Percentiles rank a stretch among this genome's conserved stretches.
Conservation (phyloP, 2,329 filamentous ascomycete species). For the Cladorrhinum sp. region DNA sequence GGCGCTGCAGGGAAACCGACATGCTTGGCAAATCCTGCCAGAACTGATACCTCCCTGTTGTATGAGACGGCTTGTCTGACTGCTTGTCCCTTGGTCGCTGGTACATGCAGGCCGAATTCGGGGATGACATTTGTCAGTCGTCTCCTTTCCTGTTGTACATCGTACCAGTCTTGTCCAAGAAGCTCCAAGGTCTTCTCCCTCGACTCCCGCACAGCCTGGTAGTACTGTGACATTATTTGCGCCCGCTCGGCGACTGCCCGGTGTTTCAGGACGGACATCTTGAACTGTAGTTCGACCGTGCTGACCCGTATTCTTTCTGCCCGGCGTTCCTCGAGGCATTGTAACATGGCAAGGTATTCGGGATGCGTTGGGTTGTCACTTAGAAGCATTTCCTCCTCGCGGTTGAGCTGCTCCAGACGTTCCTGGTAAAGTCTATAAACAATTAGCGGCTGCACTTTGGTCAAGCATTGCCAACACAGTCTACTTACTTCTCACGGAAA, state of each 20-base stretch:
- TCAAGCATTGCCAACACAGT: background rate
- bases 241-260: constrained; percentile 77
- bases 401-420: constrained; percentile 75
- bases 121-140: constrained; percentile 70
- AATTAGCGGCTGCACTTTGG: constrained; percentile 22
- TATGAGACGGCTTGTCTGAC: constrained; percentile 85
- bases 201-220: constrained; percentile 78
- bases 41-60: constrained; percentile 88
- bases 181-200: constrained; percentile 76
- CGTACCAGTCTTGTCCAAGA: constrained; percentile 86
- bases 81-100: constrained; percentile 71
- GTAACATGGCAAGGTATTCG: constrained; percentile 86
- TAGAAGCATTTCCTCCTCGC: constrained; percentile 61
- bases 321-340: constrained; percentile 77
- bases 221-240: constrained; percentile 86
- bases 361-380: constrained; percentile 72
- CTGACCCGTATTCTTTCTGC: constrained; percentile 78
- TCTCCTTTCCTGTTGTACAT: constrained; percentile 79
- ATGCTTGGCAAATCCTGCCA: constrained; percentile 90
- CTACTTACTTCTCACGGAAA: constrained; percentile 70
- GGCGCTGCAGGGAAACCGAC: constrained; percentile 96
- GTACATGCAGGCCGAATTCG: constrained; percentile 79
- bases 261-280: constrained; percentile 68
- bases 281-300: constrained; percentile 69
- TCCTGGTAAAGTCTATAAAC: constrained; percentile 76